Evolutionary conservation across 148 eudicot genomes (phyloP), one percentile per base, ranked within the genome.

Genomic region (Cornus controversa): DNA sequence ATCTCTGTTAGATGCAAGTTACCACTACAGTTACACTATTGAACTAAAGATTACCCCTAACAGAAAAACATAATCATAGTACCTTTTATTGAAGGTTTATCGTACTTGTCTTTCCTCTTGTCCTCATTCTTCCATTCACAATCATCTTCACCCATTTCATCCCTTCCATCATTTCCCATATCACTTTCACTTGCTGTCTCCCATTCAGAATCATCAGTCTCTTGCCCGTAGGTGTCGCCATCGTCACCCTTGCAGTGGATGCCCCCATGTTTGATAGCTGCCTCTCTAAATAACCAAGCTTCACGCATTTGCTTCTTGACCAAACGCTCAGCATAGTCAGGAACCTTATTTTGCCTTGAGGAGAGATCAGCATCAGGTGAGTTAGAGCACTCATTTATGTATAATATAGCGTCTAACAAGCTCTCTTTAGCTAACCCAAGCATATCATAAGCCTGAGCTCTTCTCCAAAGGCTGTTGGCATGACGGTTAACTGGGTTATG

Each of bases 381-480:
- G 71, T 93, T 98, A 68, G 98, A 90, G 73, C 92, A 93, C 78
- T 95, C 99, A 40, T 95, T 95, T 75, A 95, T 91, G 74, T 86
- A 95, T 47, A 95, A 76, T 72, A 95, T 95, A 37, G 99, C 98
- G 84, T 96, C 99, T 72, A 96, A 80, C 64, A 96, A 91, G 81
- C 99, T 96, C 85, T 96, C 99, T 85, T 93, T 96, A 77, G 93
- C 99, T 54, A 91, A 84, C 65, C 98, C 99, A 66, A 93, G 89
- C 97, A 96, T 96, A 84, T 93, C 99, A 82, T 91, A 96, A 62
- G 99, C 99, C 78, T 93, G 98, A 53, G 99, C 98, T 84, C 99
- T 89, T 89, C 99, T 93, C 99, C 99, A 96, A 70, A 96, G 91
- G 84, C 98, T 93, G 81, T 88, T 96, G 5, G 92, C 98, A 81